Evolutionary conservation across 306 rosid species (phyloP).

Genomic region (Cucumis melo): DNA sequence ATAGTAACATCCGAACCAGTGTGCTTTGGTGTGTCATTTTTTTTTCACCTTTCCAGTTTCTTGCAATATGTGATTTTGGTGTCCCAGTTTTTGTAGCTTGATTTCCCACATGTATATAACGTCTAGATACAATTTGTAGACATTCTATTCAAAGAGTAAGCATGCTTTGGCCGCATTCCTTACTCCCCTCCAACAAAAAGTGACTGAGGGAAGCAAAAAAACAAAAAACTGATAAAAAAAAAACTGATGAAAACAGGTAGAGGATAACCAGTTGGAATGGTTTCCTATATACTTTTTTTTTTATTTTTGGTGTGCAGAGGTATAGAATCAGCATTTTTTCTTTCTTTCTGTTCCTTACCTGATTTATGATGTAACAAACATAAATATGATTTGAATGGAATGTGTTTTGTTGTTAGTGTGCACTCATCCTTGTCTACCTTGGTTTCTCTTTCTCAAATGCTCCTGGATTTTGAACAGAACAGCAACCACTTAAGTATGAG

Average conservation of each 20-base stretch:
- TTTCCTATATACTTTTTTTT: constrained; percentile 20
- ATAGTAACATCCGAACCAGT: constrained; percentile 12
- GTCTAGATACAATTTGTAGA: constrained; percentile 34
- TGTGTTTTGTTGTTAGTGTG: constrained; percentile 84
- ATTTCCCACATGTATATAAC: constrained; percentile 62
- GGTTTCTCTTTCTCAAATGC: constrained; percentile 15
- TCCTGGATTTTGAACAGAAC: neutral
- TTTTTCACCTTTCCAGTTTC: constrained; percentile 35
- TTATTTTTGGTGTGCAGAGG: constrained; percentile 51
- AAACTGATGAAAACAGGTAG: constrained; percentile 10
- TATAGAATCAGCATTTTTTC: constrained; percentile 37
- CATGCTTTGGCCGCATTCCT: constrained; percentile 69
- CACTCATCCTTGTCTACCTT: constrained; percentile 22
- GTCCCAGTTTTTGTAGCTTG: constrained; percentile 65
- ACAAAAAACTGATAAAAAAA: neutral
- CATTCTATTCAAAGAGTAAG: constrained; percentile 49
- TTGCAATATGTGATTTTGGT: constrained; percentile 33
- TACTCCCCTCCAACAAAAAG: constrained; percentile 36
- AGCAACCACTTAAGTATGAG: neutral
- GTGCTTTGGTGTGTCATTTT: constrained; percentile 63
- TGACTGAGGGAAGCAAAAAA: constrained; percentile 12
- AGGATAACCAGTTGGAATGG: constrained; percentile 47
- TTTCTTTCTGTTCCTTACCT: constrained; percentile 9
- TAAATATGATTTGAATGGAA: constrained; percentile 57
- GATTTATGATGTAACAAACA: constrained; percentile 65